Evolutionary conservation across 2,329 filamentous ascomycete species (phyloP).

Genomic region (Drechslerella dactyloides): DNA sequence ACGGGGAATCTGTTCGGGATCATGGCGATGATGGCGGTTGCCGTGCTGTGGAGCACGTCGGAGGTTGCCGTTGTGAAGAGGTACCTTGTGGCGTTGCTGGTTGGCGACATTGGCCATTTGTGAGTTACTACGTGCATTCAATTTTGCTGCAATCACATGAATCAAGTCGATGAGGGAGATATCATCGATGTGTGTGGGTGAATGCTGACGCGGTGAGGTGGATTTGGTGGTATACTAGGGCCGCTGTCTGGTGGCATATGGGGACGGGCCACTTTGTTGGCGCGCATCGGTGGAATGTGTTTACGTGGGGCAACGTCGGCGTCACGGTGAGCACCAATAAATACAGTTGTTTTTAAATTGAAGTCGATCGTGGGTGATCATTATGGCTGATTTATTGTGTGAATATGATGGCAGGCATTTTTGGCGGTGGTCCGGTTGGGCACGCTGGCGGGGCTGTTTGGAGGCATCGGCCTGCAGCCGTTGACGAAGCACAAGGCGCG

Average conservation of each 20-base stretch:
- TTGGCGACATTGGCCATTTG: slow-evolving; percentile 52
- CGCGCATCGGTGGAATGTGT: slow-evolving; percentile 46
- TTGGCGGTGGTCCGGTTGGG: slow-evolving; percentile 20
- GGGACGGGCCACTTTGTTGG: slow-evolving; percentile 47
- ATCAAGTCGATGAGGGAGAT: not conserved
- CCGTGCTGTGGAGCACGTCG: slow-evolving; percentile 49
- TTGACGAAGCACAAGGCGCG: slow-evolving; percentile 25
- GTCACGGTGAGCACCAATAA: slow-evolving; percentile 51
- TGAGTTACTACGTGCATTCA: too few species aligned
- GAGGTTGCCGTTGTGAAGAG: slow-evolving; percentile 50
- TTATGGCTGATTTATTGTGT: not conserved
- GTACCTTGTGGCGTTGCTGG: slow-evolving; percentile 49
- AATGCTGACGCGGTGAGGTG: not conserved
- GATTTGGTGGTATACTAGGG: slow-evolving; percentile 16
- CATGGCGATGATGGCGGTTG: slow-evolving; percentile 50
- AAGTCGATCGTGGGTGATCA: not conserved
- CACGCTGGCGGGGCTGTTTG: slow-evolving; percentile 29
- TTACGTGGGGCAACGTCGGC: slow-evolving; percentile 50
- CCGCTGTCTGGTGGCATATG: slow-evolving; percentile 35
- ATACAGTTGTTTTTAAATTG: too few species aligned
- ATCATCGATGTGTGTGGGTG: too few species aligned
- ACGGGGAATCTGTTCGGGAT: slow-evolving; percentile 51
- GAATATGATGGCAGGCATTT: slow-evolving; percentile 11
- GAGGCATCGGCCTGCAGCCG: slow-evolving; percentile 14
- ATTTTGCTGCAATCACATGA: too few species aligned